Percentiles rank a stretch among this genome's conserved stretches.
Evolutionary conservation across 139 green algal genomes (phyloP).

Genomic region (Tetratostichococcus sp.): DNA sequence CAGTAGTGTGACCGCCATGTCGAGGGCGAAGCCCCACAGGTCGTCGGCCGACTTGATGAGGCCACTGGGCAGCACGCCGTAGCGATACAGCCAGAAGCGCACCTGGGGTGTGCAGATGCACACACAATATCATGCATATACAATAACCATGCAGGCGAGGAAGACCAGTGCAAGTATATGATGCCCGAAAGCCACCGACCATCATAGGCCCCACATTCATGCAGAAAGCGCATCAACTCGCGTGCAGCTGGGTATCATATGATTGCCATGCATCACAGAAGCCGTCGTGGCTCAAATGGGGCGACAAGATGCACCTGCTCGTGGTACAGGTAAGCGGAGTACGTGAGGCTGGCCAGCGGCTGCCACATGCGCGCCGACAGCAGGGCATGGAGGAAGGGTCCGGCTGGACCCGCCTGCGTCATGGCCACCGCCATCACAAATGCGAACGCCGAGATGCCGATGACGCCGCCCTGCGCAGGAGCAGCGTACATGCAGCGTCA

Average conservation of each 20-base stretch:
- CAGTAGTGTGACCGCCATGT: neutral
- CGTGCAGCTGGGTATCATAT: too few relatives aligned
- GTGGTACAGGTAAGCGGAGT: neutral
- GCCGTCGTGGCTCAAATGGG: too few relatives aligned
- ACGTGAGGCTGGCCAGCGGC: neutral
- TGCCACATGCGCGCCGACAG: neutral
- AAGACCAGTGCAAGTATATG: too few relatives aligned
- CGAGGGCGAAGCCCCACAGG: neutral
- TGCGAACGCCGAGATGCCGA: neutral
- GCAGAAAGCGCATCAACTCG: too few relatives aligned
- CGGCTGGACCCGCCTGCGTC: too few relatives aligned
- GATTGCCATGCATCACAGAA: too few relatives aligned
- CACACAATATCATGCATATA: neutral
- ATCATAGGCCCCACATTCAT: too few relatives aligned
- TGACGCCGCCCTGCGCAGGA: neutral
- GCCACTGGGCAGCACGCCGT: neutral
- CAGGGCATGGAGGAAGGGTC: neutral
- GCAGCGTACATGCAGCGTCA: too few relatives aligned
- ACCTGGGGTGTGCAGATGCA: neutral
- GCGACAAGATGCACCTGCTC: neutral
- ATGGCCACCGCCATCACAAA: neutral
- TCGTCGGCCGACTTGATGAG: neutral
- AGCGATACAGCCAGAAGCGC: neutral
- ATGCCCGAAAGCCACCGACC: too few relatives aligned
- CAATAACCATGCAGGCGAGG: too few relatives aligned